phyloP scores from a whole-genome alignment of 257 asterid genomes.

The Solanum pennellii region DNA sequence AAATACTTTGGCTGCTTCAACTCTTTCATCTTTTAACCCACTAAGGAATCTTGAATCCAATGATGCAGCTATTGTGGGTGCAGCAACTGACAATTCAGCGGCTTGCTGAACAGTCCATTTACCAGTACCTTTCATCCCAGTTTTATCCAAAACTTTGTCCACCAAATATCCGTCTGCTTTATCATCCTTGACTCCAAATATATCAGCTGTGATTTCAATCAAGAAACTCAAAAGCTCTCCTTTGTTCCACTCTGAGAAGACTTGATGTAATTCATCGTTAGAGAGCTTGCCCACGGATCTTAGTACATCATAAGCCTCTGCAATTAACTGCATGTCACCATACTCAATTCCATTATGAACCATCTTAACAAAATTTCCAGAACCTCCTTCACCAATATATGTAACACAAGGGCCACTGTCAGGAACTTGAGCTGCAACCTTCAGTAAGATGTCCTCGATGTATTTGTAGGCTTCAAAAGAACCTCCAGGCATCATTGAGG shows the following conservation, averaged over 20 bases:
- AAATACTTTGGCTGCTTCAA: conserved; percentile 77
- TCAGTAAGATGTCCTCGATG: conserved; percentile 70
- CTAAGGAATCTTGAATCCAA: conserved; percentile 90
- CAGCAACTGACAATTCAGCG: conserved; percentile 85
- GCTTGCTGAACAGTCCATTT: conserved; percentile 99
- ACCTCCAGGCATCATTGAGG: conserved; percentile 98
- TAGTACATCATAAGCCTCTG: conserved; percentile 89
- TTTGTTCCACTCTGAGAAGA: conserved; percentile 75
- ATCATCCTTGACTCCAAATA: conserved; percentile 82
- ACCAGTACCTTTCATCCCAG: conserved; percentile 98
- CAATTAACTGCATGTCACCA: conserved; percentile 93
- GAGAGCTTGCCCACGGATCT: conserved; percentile 88
- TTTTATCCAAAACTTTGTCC: conserved; percentile 90
- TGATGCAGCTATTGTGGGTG: conserved; percentile 92
- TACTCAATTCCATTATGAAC: conserved; percentile 90
- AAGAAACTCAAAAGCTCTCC: conserved; percentile 91
- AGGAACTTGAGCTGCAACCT: conserved; percentile 91
- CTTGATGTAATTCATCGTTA: conserved; percentile 62
- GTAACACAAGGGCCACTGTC: conserved; percentile 98
- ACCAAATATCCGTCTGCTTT: conserved; percentile 71
- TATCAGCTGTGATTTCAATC: conserved; percentile 93
- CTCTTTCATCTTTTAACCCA: conserved; percentile 85
- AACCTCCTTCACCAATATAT: conserved; percentile 79
- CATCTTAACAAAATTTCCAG: conserved; percentile 95
- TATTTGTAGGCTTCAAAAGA: conserved; percentile 69